Percentiles rank a stretch among this genome's conserved stretches.
phyloP scores from a whole-genome alignment of 306 rosid species.

The Echinosophora koreensis region DNA sequence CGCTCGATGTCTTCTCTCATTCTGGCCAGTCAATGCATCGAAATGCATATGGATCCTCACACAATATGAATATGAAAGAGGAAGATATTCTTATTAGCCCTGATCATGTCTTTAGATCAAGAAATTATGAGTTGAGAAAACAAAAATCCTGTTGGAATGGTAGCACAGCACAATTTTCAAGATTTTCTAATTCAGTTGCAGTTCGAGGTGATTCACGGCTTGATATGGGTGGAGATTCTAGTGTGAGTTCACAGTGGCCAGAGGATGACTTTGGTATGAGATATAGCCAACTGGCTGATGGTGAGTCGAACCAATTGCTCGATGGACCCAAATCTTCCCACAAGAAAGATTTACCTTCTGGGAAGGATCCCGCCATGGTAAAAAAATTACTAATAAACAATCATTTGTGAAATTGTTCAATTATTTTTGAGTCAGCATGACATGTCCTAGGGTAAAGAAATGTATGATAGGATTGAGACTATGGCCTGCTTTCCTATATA shows the following conservation, averaged over 20 bases:
- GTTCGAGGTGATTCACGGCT: slow-evolving; percentile 59
- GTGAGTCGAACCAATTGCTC: slow-evolving; percentile 62
- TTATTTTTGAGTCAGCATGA: slow-evolving; percentile 16
- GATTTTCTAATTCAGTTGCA: slow-evolving; percentile 74
- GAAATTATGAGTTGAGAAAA: slow-evolving; percentile 57
- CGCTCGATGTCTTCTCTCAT: slow-evolving; percentile 50
- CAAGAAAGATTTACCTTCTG: slow-evolving; percentile 56
- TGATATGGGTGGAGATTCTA: slow-evolving; percentile 53
- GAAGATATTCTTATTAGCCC: slow-evolving; percentile 45
- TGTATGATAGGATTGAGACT: slow-evolving; percentile 33
- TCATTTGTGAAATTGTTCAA: slow-evolving; percentile 29
- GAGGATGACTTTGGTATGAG: slow-evolving; percentile 55
- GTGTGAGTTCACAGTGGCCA: slow-evolving; percentile 65
- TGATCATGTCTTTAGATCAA: slow-evolving; percentile 39
- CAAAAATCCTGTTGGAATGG: slow-evolving; percentile 55
- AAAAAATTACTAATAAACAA: slow-evolving; percentile 36
- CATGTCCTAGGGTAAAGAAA: slow-evolving; percentile 4
- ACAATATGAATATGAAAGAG: slow-evolving; percentile 52
- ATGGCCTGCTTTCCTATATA: background rate
- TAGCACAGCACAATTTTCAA: slow-evolving; percentile 57
- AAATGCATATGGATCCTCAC: slow-evolving; percentile 60
- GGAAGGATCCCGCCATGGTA: slow-evolving; percentile 69
- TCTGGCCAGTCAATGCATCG: slow-evolving; percentile 64
- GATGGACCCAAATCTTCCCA: slow-evolving; percentile 53
- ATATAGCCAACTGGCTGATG: slow-evolving; percentile 56